Percentiles rank a stretch among this genome's conserved stretches.
Conservation (phyloP, 2,329 filamentous ascomycete species). For the Cladosporium halotolerans region DNA sequence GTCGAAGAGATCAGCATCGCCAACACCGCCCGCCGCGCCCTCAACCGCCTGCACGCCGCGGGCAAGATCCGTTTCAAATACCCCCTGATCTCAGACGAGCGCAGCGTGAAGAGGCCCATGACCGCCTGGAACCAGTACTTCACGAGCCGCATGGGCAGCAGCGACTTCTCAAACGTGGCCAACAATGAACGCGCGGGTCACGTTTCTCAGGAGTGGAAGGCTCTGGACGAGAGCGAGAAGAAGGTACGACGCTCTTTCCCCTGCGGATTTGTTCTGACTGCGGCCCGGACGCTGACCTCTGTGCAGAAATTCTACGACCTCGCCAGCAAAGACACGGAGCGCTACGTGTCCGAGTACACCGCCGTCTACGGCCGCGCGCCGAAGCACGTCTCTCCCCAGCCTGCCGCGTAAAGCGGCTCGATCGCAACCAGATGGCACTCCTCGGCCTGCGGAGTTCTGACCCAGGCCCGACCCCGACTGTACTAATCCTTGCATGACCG, state of each 20-base stretch:
- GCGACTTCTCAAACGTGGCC: slow-evolving; percentile 46
- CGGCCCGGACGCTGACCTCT: not conserved
- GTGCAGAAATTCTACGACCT: not conserved
- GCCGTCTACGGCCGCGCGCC: not conserved
- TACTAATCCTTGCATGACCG: too few species aligned
- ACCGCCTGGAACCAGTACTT: slow-evolving; percentile 41
- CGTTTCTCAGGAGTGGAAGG: slow-evolving; percentile 44
- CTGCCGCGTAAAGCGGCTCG: too few species aligned
- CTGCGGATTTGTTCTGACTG: not conserved
- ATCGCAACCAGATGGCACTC: too few species aligned
- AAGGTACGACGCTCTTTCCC: slow-evolving; percentile 32
- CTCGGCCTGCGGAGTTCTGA: too few species aligned
- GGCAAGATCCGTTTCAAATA: not conserved
- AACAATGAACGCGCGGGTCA: slow-evolving; percentile 36
- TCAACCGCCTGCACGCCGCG: slow-evolving; percentile 23
- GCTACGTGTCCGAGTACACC: not conserved
- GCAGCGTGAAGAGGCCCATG: slow-evolving; percentile 41
- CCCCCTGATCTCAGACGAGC: slow-evolving; percentile 48
- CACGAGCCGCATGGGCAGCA: slow-evolving; percentile 38
- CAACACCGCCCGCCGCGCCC: slow-evolving; percentile 48
- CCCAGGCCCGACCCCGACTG: too few species aligned
- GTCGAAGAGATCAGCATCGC: slow-evolving; percentile 53
- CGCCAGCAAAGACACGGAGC: not conserved
- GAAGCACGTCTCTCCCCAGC: too few species aligned
- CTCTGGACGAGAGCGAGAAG: slow-evolving; percentile 41